Evolutionary conservation across 2,329 filamentous ascomycete genomes (phyloP).

Genomic region (Penicillium sp.): DNA sequence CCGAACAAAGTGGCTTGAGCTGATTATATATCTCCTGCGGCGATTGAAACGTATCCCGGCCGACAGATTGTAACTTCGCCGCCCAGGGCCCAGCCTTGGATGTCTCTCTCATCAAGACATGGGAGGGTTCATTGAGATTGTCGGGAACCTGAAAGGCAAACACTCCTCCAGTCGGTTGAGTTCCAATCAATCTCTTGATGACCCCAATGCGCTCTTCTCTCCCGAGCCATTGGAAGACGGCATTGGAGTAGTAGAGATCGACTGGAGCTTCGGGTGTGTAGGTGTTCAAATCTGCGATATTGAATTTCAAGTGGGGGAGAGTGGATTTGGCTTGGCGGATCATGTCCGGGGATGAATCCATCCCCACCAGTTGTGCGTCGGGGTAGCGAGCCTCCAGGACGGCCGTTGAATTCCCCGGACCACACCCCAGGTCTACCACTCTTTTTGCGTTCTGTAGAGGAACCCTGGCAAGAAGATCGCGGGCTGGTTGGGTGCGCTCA

Average conservation of each 20-base stretch:
- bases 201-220: slow-evolving; percentile 44
- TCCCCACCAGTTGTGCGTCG: slow-evolving; percentile 47
- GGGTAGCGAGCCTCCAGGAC: slow-evolving; percentile 53
- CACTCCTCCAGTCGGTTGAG: slow-evolving; percentile 47
- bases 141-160: slow-evolving; percentile 58
- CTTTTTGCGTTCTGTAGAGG: slow-evolving; percentile 40
- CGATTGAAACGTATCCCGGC: slow-evolving; percentile 52
- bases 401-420: slow-evolving; percentile 59
- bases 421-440: slow-evolving; percentile 62
- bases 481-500: slow-evolving; percentile 55
- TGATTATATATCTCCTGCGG: slow-evolving; percentile 51
- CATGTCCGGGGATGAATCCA: slow-evolving; percentile 61
- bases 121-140: slow-evolving; percentile 53
- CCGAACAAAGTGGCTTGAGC: slow-evolving; percentile 44
- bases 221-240: slow-evolving; percentile 61
- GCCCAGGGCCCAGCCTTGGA: slow-evolving; percentile 45
- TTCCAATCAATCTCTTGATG: slow-evolving; percentile 46
- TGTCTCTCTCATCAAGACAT: slow-evolving; percentile 52
- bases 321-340: slow-evolving; percentile 47
- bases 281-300: slow-evolving; percentile 46
- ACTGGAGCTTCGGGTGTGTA: slow-evolving; percentile 37
- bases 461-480: slow-evolving; percentile 55
- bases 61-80: slow-evolving; percentile 30
- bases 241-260: slow-evolving; percentile 58
- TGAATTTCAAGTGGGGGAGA: slow-evolving; percentile 48